Evolutionary conservation across 164 flowering plant species (phyloP).

Genomic region (Vitis labrusca): DNA sequence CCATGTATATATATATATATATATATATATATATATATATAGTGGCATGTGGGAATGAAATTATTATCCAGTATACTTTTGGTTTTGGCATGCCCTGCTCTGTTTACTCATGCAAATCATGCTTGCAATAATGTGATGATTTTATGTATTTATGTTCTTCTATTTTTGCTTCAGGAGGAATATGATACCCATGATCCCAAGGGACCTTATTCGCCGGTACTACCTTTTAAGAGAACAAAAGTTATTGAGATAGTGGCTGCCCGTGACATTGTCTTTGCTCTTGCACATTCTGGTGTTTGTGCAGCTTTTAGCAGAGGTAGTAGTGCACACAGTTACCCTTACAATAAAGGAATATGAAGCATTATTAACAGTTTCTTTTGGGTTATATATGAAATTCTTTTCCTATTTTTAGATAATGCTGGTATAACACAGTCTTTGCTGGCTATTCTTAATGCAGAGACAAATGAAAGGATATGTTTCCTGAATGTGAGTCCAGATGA

Average conservation of each 20-base stretch:
- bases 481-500: slow-evolving; percentile 93
- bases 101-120: too few species aligned
- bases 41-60: too few species aligned
- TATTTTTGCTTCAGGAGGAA: slow-evolving; percentile 56
- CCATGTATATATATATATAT: too few species aligned
- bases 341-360: neutral
- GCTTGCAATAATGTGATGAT: neutral
- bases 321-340: neutral
- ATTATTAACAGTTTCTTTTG: neutral
- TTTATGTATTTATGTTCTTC: neutral
- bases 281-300: slow-evolving; percentile 97
- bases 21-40: too few species aligned
- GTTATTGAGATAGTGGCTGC: slow-evolving; percentile 98
- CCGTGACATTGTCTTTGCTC: slow-evolving; percentile 96
- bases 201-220: slow-evolving; percentile 65
- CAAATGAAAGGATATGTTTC: slow-evolving; percentile 90
- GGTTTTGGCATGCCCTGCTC: too few species aligned
- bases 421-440: neutral
- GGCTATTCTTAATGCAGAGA: slow-evolving; percentile 48
- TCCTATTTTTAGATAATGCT: too few species aligned
- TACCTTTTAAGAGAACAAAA: slow-evolving; percentile 86
- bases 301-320: slow-evolving; percentile 98
- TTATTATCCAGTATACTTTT: too few species aligned
- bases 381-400: too few species aligned
- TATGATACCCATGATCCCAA: slow-evolving; percentile 98